These are phyloP conservation scores for Termitomyces sp. DNA, from an alignment of 768 basidiomycete species.

Conservation along the genomic window DNA sequence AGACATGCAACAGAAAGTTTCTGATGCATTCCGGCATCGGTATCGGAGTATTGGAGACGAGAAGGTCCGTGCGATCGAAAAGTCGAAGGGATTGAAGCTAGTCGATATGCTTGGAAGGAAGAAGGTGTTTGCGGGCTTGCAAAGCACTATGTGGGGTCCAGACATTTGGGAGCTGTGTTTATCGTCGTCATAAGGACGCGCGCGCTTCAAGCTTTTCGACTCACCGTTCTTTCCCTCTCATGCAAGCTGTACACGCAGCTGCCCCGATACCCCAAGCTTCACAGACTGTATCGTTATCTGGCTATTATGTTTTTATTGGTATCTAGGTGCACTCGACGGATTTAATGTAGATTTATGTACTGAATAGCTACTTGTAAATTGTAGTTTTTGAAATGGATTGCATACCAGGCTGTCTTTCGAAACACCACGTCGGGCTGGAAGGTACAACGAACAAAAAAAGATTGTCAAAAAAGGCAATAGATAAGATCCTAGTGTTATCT, in stretches of 20 bases:
- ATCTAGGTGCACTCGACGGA: not conserved
- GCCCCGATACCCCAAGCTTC: not conserved
- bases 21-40: constrained; percentile 39
- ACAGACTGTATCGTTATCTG: constrained; percentile 13
- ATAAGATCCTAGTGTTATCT: constrained; percentile 12
- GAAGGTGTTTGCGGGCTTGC: constrained; percentile 40
- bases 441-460: too few species aligned
- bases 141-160: constrained; percentile 26
- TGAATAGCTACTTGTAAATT: not conserved
- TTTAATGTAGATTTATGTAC: not conserved
- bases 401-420: not conserved
- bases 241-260: constrained; percentile 10
- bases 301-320: constrained; percentile 1
- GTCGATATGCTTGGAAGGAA: constrained; percentile 50
- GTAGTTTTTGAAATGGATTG: constrained; percentile 3
- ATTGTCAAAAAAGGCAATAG: constrained; percentile 1
- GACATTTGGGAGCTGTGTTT: constrained; percentile 36
- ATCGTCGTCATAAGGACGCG: constrained; percentile 7
- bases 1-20: constrained; percentile 31
- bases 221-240: not conserved
- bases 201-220: not conserved
- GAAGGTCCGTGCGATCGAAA: constrained; percentile 33
- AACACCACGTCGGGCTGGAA: too few species aligned
- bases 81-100: constrained; percentile 45
- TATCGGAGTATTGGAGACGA: constrained; percentile 31